These are phyloP conservation scores for Bolboschoenoplectus hybrid DNA, from an alignment of 202 grass and related monocot genomes.

Conservation along the genomic window DNA sequence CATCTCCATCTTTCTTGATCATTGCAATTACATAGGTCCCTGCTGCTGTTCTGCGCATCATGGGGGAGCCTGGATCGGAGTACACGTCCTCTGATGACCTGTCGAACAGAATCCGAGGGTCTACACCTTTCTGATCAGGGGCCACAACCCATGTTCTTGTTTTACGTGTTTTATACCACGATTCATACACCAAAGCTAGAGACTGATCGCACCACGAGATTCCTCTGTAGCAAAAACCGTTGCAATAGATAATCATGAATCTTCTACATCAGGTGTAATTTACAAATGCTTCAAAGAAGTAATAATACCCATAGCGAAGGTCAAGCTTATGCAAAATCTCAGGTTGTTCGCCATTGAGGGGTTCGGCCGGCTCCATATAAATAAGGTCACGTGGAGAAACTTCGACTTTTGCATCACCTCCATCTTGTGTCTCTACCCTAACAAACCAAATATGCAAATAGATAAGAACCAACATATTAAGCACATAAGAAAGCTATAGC, in stretches of 20 bases:
- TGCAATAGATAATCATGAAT: conserved; percentile 30
- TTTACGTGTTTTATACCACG: conserved; percentile 98
- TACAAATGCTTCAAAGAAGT: conserved; percentile 42
- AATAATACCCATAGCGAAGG: conserved; percentile 88
- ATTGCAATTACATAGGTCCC: conserved; percentile 96
- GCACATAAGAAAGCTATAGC: conserved; percentile 39
- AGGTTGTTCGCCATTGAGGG: conserved; percentile 70
- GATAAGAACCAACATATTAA: conserved; percentile 19
- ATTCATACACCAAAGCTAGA: conserved; percentile 94
- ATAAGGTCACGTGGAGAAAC: conserved; percentile 97
- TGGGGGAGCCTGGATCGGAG: conserved; percentile 96
- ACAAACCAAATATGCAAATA: conserved; percentile 41
- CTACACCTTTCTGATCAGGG: conserved; percentile 76
- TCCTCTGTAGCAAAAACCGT: conserved; percentile 60
- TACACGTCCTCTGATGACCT: conserved; percentile 98
- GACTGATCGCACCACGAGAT: conserved; percentile 92
- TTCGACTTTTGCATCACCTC: conserved; percentile 97
- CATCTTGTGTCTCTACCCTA: conserved; percentile 99
- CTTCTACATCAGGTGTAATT: conserved; percentile 40
- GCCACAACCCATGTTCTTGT: conserved; percentile 92
- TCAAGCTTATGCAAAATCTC: conserved; percentile 96
- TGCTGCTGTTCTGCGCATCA: conserved; percentile 83
- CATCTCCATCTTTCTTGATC: conserved; percentile 78
- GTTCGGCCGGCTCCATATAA: conserved; percentile 87
- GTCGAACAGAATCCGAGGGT: conserved; percentile 81